These are phyloP conservation scores for Pythium dissimile DNA, from an alignment of 352 stramenopile species.

Conservation along the genomic window DNA sequence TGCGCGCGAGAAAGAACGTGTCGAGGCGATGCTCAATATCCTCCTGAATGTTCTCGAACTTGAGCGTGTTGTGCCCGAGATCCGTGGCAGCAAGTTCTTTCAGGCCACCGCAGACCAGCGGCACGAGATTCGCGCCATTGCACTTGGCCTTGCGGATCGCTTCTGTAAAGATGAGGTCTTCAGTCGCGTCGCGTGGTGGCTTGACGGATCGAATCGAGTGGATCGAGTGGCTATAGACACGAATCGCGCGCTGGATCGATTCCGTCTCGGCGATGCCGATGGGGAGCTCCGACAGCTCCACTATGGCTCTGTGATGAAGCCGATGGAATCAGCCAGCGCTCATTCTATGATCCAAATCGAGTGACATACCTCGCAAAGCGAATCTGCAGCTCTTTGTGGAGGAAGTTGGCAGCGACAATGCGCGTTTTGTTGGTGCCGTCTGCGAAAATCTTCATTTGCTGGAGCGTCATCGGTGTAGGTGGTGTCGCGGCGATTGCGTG, in stretches of 20 bases:
- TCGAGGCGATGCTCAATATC: constrained; percentile 89
- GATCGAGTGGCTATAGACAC: constrained; percentile 61
- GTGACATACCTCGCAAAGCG: constrained; percentile 69
- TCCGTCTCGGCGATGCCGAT: constrained; percentile 59
- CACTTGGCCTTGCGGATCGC: constrained; percentile 48
- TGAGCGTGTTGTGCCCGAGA: constrained; percentile 53
- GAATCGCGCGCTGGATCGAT: constrained; percentile 56
- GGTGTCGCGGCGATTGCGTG: constrained; percentile 42
- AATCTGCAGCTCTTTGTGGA: constrained; percentile 78
- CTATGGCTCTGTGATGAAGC: constrained; percentile 37
- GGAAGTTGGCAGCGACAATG: constrained; percentile 59
- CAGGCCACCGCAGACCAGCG: constrained; percentile 71
- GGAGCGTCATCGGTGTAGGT: constrained; percentile 70
- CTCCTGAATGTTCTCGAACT: constrained; percentile 60
- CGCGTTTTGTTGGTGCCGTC: constrained; percentile 54
- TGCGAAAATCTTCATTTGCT: constrained; percentile 80
- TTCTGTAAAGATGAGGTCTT: constrained; percentile 67
- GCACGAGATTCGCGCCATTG: constrained; percentile 69
- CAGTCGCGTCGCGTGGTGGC: constrained; percentile 34
- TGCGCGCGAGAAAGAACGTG: constrained; percentile 97
- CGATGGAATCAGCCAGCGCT: not conserved
- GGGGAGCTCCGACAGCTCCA: constrained; percentile 73
- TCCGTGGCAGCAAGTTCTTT: constrained; percentile 65
- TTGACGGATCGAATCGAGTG: constrained; percentile 38
- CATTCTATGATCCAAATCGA: too few relatives aligned